phyloP scores from a whole-genome alignment of 768 basidiomycete genomes.

The Suillus variegatus region DNA sequence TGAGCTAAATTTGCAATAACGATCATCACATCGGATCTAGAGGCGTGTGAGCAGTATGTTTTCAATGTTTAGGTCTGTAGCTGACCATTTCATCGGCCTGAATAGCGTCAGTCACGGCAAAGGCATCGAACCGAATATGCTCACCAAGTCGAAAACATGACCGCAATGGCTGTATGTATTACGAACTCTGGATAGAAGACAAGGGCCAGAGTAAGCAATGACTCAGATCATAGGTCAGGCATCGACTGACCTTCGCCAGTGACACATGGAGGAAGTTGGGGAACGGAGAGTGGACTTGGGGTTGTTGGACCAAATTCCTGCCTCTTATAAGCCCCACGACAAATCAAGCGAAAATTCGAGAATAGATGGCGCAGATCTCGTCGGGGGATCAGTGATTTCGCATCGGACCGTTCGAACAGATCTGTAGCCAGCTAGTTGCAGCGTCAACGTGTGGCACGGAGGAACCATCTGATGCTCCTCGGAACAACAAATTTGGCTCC shows the following conservation, averaged over 20 bases:
- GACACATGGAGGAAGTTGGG: slow-evolving; percentile 54
- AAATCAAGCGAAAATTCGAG: slow-evolving; percentile 19
- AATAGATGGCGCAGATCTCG: slow-evolving; percentile 28
- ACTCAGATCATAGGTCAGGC: slow-evolving; percentile 19
- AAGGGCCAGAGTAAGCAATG: slow-evolving; percentile 13
- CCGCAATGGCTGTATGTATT: slow-evolving; percentile 59
- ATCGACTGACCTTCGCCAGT: slow-evolving; percentile 62
- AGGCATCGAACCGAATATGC: slow-evolving; percentile 18
- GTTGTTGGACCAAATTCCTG: slow-evolving; percentile 3
- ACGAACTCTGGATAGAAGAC: slow-evolving; percentile 51
- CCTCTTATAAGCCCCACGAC: slow-evolving; percentile 28
- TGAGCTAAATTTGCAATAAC: slow-evolving; percentile 70
- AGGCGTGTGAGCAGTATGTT: slow-evolving; percentile 18
- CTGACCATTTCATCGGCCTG: slow-evolving; percentile 66
- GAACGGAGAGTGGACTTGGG: slow-evolving; percentile 20
- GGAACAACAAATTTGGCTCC: slow-evolving; percentile 31
- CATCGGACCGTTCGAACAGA: slow-evolving; percentile 25
- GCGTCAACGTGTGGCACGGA: slow-evolving; percentile 25
- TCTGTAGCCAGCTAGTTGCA: slow-evolving; percentile 20
- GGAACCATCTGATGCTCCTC: slow-evolving; percentile 32
- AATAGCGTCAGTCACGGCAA: slow-evolving; percentile 14
- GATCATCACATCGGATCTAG: slow-evolving; percentile 67
- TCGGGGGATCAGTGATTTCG: slow-evolving; percentile 23
- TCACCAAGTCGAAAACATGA: slow-evolving; percentile 56
- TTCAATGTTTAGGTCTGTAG: slow-evolving; percentile 14